Base-by-base conservation (phyloP, 2,329 filamentous ascomycete species). In the Hymenoscyphus scutula region DNA sequence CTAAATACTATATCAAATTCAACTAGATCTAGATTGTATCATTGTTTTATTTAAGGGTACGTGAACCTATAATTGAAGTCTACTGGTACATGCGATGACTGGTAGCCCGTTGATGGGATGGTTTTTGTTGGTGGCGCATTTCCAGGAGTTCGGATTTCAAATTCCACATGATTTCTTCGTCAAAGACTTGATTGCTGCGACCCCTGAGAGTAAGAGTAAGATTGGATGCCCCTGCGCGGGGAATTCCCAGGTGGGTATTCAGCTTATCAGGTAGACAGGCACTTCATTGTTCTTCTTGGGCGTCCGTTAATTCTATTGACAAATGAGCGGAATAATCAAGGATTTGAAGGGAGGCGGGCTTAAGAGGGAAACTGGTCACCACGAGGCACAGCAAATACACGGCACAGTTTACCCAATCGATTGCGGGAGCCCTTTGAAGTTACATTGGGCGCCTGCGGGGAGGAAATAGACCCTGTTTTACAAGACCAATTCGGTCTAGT, bases 341-440 rank as follows among this genome's bases (percentile, higher is more conserved):
- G 2, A 1, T 13, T 51, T 37, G 11, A 37, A 37, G 34, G 34
- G 32, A 13, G 34, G n/a, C 3, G 41, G 7, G 5, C 6, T 51
- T 13, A 23, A 25, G 11, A 13, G 0, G 3, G 45, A 51, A 51
- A 51, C 19, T 25, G 5, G 23, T 51, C 13, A 37, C 19, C 45
- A 51, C 8, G 10, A 51, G 45, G 19, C 45, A 51, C 45, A 51
- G 45, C 23, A 51, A 51, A 51, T 51, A 51, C 25, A 51, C 45
- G 19, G 45, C 45, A 51, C 11, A 23, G 45, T 23, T 51, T 3
- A 13, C 10, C 45, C 45, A 25, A 51, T 25, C 45, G 19, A 51
- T 51, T 25, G n/a, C 4, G 3, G 11, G 13, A 51, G 25, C 13
- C 45, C 10, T 6, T 48, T 19, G 13, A 48, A 4, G 41, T 25